Conservation (phyloP, 2,329 filamentous ascomycete species). For the Monosporascus sp. region DNA sequence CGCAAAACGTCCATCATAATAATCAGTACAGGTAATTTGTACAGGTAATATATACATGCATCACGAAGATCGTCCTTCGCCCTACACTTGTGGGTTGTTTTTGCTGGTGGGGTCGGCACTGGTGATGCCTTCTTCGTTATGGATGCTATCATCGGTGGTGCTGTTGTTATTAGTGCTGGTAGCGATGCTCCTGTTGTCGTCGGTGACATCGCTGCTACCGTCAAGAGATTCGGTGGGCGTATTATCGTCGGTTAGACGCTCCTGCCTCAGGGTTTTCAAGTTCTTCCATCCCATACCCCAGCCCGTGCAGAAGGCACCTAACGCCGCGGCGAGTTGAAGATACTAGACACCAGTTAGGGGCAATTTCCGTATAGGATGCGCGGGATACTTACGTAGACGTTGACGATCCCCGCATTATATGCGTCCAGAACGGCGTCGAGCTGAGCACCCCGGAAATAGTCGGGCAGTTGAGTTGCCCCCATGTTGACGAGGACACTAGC, state of each 20-base stretch:
- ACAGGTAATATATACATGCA: not conserved
- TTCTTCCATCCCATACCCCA: slow-evolving; percentile 20
- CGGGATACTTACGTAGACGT: slow-evolving; percentile 14
- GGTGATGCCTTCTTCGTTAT: not conserved
- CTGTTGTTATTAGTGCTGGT: not conserved
- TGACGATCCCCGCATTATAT: slow-evolving; percentile 22
- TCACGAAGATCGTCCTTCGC: not conserved
- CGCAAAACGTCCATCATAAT: not conserved
- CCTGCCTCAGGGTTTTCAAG: slow-evolving; percentile 17
- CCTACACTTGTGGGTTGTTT: not conserved
- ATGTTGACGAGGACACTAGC: slow-evolving; percentile 29
- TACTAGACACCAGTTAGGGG: slow-evolving; percentile 9
- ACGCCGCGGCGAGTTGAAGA: slow-evolving; percentile 18
- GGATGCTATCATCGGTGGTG: not conserved
- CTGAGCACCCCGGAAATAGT: slow-evolving; percentile 28
- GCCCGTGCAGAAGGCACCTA: slow-evolving; percentile 14
- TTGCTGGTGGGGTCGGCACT: not conserved
- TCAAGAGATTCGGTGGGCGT: not conserved
- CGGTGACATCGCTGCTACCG: not conserved
- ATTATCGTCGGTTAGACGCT: not conserved
- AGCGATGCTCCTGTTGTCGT: not conserved
- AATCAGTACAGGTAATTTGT: not conserved
- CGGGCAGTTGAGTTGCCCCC: slow-evolving; percentile 37
- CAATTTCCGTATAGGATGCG: not conserved
- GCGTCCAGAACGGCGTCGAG: slow-evolving; percentile 29